Evolutionary conservation across 805 yeast species (phyloP), one percentile per base, ranked within the genome.

Genomic region (Candida suzukii): DNA sequence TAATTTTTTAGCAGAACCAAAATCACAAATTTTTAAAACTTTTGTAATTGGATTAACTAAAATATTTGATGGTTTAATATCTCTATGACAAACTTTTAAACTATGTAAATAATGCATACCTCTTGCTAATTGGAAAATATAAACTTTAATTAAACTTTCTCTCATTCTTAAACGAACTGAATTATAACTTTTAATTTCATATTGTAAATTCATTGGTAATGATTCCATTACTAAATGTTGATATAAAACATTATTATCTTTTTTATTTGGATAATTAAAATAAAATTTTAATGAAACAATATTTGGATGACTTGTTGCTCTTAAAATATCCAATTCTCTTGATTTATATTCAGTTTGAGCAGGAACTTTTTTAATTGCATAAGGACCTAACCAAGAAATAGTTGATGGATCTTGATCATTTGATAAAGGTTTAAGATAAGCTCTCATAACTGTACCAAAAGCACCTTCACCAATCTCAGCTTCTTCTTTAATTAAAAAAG

Each of bases 201-300:
- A 62, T 57, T 84, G 93, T 47, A 85, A 68, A 42, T 86, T 85
- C 34, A 81, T 81, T n/a, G 93, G 93, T 42, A 85, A 67, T 50
- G 90, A 83, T 61, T 85, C 95, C 95, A 85, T 85, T 25, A 87
- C 93, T 52, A 85, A 66, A 66, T 84, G 86, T 57, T 83, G 91
- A 57, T 83, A 85, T 22, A 84, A 57, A 52, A 78, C 76, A 47
- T 75, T 74, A 37, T 50, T 49, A 57, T 83, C 91, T 40, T 66
- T 64, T 9, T 76, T 70, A 46, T 80, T 74, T 34, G 75, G 72
- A 56, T 80, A 81, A 48, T 83, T 84, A 63, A 81, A 85, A 57
- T 78, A 85, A 56, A 70, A 84, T 50, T 79, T 75, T 51, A 85
- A 67, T 30, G 73, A 68, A 29, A 85, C 86, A 38, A 85, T 79